Conservation (phyloP, 2,329 filamentous ascomycete species). For the Orbilia ellipsospora region DNA sequence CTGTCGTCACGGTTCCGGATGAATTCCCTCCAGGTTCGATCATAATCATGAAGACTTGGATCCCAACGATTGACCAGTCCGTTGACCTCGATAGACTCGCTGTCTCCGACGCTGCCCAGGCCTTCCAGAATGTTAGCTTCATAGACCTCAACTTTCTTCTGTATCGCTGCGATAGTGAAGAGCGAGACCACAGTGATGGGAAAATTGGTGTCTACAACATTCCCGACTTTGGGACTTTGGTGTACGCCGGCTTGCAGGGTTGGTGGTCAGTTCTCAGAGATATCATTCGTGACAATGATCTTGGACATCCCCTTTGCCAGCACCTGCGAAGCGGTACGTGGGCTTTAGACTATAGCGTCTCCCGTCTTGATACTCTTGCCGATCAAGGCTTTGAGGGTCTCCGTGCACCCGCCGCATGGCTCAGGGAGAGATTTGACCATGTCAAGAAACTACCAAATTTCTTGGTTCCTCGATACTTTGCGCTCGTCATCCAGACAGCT, state of each 20-base stretch:
- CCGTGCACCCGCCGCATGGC: conserved; percentile 76
- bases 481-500: conserved; percentile 84
- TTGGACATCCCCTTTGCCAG: conserved; percentile 92
- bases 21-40: conserved; percentile 94
- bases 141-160: conserved; percentile 90
- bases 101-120: conserved; percentile 80
- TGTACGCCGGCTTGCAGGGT: conserved; percentile 96
- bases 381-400: conserved; percentile 74
- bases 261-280: conserved; percentile 94
- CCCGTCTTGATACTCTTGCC: conserved; percentile 76
- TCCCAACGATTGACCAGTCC: conserved; percentile 70
- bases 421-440: conserved; percentile 84
- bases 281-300: conserved; percentile 86
- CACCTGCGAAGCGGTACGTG: conserved; percentile 91
- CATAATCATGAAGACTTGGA: conserved; percentile 94
- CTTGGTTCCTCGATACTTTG: conserved; percentile 91
- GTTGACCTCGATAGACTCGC: conserved; percentile 83
- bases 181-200: conserved; percentile 79
- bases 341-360: conserved; percentile 88
- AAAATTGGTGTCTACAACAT: conserved; percentile 89
- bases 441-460: conserved; percentile 88
- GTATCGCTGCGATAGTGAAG: conserved; percentile 92
- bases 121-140: conserved; percentile 79
- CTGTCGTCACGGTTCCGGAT: conserved; percentile 81
- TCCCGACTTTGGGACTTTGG: conserved; percentile 82